Evolutionary conservation across 2,329 filamentous ascomycete genomes (phyloP).

Genomic region (Penicillium sp.): DNA sequence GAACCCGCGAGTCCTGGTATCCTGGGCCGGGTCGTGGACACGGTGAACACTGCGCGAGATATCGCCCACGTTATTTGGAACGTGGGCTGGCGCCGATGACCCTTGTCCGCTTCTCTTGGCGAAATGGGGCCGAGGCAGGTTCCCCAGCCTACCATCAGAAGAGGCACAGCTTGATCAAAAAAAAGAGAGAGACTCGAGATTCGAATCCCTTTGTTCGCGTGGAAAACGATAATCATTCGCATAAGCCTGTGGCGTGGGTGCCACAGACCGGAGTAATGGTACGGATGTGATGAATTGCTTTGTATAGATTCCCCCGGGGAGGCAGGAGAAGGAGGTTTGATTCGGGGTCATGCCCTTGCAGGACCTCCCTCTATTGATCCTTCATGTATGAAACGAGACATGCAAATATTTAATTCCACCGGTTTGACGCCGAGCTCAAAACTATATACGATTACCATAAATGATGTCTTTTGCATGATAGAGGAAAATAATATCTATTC

Average conservation of each 20-base stretch:
- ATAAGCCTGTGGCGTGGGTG: background rate
- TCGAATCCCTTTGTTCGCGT: background rate
- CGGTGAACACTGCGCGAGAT: slow-evolving; percentile 65
- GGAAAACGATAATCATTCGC: background rate
- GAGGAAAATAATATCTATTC: background rate
- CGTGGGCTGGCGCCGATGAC: slow-evolving; percentile 61
- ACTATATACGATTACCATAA: background rate
- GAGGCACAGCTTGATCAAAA: background rate
- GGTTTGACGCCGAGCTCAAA: background rate
- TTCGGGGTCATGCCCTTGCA: too few species aligned
- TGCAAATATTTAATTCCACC: background rate
- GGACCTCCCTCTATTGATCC: background rate
- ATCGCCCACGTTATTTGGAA: slow-evolving; percentile 69
- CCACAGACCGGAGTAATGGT: slow-evolving; percentile 7
- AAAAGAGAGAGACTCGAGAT: background rate
- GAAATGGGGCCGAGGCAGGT: background rate
- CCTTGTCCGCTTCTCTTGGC: background rate
- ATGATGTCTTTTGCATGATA: background rate
- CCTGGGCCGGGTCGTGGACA: slow-evolving; percentile 78
- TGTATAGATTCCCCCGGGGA: slow-evolving; percentile 9
- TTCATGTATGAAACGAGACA: slow-evolving; percentile 8
- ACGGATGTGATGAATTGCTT: background rate
- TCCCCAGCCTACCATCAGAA: background rate
- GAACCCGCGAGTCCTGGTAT: slow-evolving; percentile 66
- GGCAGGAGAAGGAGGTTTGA: background rate